Base-by-base conservation (phyloP, 169 alveolate genomes). In the Hammondia hammondi region DNA sequence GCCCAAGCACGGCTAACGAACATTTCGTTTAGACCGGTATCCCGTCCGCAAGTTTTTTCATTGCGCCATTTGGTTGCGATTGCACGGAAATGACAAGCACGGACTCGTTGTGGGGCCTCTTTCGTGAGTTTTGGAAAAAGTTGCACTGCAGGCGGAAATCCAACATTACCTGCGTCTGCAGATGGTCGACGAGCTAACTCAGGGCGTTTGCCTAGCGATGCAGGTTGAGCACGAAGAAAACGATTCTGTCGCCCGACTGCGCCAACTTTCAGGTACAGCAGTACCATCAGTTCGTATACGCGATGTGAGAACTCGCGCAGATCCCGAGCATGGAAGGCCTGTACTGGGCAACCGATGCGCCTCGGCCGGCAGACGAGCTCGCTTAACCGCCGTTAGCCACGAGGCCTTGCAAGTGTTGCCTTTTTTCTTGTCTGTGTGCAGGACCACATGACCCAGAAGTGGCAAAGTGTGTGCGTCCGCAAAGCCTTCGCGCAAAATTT, bases 401-500 rank as follows among this genome's bases (percentile, higher is more conserved):
- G 24, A 21, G 32, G 27, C 3, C 24, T 2, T 67, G 77, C 77
- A 27, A 67, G 24, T 9, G 77, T 21, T 52, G 61, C 24, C 19
- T 52, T 52, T 52, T 52, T 52, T 12, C 43, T 35, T 43, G 3
- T 35, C 29, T 32, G 61, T 35, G 32, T 48, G 9, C 88, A 45
- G 99, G 99, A 21, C 99, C 99, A 21, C 97, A 95, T 87, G 99
- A 98, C 92, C 98, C 99, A 32, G 98, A 98, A 95, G 96, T 98
- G 70, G 98, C 98, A 29, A 97, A 96, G 94, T 92, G 85, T 56
- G 93, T 98, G 35, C 96, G 98, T 88, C 98, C 98, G 81, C 95
- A 97, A 84, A 97, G 99, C 24, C 97, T 98, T 77, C 98, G 99
- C 94, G 99, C 99, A 7, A 96, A 93, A 94, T 98, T 96, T 95